A percentile compares a stretch with the other conserved stretches of the same genome.
Evolutionary conservation across 1,284 basidiomycete species (phyloP).

Genomic region (Phlebopus sp.): DNA sequence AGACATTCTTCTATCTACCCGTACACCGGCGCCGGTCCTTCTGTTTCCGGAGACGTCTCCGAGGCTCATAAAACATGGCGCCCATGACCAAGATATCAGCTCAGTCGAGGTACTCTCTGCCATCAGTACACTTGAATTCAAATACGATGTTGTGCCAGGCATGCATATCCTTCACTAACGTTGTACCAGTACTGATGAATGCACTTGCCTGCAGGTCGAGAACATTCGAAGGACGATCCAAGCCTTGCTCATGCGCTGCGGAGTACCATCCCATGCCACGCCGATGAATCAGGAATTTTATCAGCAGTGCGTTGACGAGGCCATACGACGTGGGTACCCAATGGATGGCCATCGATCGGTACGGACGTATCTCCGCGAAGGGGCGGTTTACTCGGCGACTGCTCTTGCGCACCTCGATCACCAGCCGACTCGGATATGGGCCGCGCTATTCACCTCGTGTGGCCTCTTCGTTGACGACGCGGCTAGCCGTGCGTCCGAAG

Average conservation of each 20-base stretch:
- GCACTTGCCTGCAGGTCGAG: neutral
- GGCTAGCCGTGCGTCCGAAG: constrained; percentile 10
- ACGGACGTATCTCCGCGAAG: constrained; percentile 15
- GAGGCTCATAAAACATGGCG: neutral
- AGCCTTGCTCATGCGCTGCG: constrained; percentile 3
- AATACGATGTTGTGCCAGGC: too few species aligned
- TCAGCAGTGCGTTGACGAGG: constrained; percentile 5
- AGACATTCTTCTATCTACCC: too few species aligned
- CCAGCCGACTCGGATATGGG: constrained; percentile 19
- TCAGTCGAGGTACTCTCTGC: too few species aligned
- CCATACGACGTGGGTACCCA: constrained; percentile 1
- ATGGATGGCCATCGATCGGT: constrained; percentile 8
- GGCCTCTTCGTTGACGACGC: constrained; percentile 32
- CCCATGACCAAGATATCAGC: too few species aligned
- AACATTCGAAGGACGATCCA: neutral
- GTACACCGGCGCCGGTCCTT: too few species aligned
- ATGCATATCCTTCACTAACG: too few species aligned
- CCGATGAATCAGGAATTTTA: constrained; percentile 2
- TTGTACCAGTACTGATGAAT: too few species aligned
- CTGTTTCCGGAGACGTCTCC: too few species aligned
- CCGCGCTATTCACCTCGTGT: constrained; percentile 32
- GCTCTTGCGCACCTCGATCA: constrained; percentile 23
- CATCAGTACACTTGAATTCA: too few species aligned
- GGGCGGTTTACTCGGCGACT: constrained; percentile 6
- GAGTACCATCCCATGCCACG: neutral